Percentiles rank a stretch among this genome's conserved stretches.
phyloP scores from a whole-genome alignment of 129 eudicot species.

The Solidago caesia region DNA sequence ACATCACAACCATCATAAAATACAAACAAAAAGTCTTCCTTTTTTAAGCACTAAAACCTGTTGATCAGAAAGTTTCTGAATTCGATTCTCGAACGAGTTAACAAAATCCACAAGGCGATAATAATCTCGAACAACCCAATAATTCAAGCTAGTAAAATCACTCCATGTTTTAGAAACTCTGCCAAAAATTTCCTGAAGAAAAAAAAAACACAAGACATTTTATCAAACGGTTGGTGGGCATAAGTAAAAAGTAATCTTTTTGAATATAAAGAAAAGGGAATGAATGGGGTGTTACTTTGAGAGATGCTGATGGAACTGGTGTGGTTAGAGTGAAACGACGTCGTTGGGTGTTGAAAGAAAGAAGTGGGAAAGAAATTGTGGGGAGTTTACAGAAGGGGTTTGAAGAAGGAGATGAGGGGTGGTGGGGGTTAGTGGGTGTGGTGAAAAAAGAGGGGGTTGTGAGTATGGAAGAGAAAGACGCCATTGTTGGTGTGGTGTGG shows the following conservation, averaged over 20 bases:
- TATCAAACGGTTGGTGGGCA: slow-evolving; percentile 46
- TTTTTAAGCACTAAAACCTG: slow-evolving; percentile 44
- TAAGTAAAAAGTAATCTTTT: background rate
- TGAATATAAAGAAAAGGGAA: background rate
- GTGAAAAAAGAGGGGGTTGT: slow-evolving; percentile 16
- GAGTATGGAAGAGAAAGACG: slow-evolving; percentile 22
- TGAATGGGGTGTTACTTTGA: slow-evolving; percentile 29
- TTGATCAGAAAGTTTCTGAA: slow-evolving; percentile 74
- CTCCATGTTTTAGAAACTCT: slow-evolving; percentile 53
- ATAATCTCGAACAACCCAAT: slow-evolving; percentile 92
- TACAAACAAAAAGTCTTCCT: background rate
- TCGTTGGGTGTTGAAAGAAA: slow-evolving; percentile 22
- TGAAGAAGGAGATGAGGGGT: slow-evolving; percentile 7
- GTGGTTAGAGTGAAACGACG: slow-evolving; percentile 33
- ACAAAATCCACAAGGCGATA: slow-evolving; percentile 80
- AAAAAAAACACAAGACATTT: slow-evolving; percentile 27
- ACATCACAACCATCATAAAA: background rate
- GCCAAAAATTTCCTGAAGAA: slow-evolving; percentile 56
- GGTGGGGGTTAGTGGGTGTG: slow-evolving; percentile 22
- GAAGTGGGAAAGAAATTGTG: slow-evolving; percentile 24
- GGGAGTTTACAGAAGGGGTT: slow-evolving; percentile 16
- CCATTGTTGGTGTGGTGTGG: slow-evolving; percentile 17
- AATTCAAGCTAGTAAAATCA: slow-evolving; percentile 64
- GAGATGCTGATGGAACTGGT: slow-evolving; percentile 37
- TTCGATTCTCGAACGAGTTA: slow-evolving; percentile 60